Conservation (phyloP, 805 yeast genomes). For the Cyberlindnera bimundalis region DNA sequence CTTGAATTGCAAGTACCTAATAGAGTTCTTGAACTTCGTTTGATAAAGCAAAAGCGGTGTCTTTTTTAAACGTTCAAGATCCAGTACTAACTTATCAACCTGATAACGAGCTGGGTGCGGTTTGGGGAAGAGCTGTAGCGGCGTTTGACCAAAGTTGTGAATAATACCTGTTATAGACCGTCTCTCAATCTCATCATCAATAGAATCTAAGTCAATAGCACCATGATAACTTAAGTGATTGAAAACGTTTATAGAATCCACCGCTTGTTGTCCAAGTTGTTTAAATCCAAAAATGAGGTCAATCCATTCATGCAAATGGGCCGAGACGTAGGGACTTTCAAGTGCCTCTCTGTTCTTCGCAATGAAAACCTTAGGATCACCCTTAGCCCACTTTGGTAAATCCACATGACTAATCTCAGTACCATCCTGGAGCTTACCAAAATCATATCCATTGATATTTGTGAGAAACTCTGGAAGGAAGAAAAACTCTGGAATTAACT, state of each 20-base stretch:
- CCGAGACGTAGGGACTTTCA: constrained; percentile 78
- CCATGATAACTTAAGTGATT: constrained; percentile 85
- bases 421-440: constrained; percentile 69
- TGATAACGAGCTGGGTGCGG: constrained; percentile 59
- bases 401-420: constrained; percentile 54
- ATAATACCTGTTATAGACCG: constrained; percentile 79
- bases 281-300: constrained; percentile 80
- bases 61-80: constrained; percentile 29
- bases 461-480: constrained; percentile 74
- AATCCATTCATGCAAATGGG: constrained; percentile 77
- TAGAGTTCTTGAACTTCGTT: constrained; percentile 38
- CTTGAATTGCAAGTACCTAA: constrained; percentile 44
- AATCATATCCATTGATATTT: constrained; percentile 62
- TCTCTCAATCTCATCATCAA: constrained; percentile 69
- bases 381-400: constrained; percentile 82
- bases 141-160: constrained; percentile 92
- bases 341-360: constrained; percentile 76
- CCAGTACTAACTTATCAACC: constrained; percentile 35
- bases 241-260: constrained; percentile 68
- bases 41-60: constrained; percentile 42
- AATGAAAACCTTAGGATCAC: constrained; percentile 71
- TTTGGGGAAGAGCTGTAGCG: constrained; percentile 61
- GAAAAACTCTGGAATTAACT: constrained; percentile 81
- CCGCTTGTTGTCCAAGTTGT: constrained; percentile 71
- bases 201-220: constrained; percentile 70